Percentiles rank a stretch among this genome's conserved stretches.
phyloP scores from a whole-genome alignment of 192 early-diverging fungal species.

The Rhizophagus sp. region DNA sequence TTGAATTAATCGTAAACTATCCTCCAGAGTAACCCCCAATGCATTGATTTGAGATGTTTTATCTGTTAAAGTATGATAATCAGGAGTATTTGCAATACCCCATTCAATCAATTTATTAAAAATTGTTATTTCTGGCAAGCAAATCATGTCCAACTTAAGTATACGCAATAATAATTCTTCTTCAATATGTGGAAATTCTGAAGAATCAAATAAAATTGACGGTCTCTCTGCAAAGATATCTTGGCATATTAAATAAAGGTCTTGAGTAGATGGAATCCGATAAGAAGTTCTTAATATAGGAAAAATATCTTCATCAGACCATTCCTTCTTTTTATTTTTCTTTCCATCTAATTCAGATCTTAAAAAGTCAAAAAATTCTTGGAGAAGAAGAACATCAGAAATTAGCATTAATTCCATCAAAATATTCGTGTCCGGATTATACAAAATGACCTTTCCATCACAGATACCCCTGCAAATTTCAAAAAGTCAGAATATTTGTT shows the following conservation, averaged over 20 bases:
- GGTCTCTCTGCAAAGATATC: background rate
- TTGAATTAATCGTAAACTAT: background rate
- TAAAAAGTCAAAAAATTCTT: slow-evolving; percentile 4
- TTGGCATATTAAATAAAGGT: slow-evolving; percentile 16
- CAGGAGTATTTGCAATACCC: slow-evolving; percentile 12
- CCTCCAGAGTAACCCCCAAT: background rate
- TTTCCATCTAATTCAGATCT: slow-evolving; percentile 1
- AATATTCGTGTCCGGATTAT: background rate
- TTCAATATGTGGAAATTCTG: background rate
- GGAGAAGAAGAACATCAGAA: slow-evolving; percentile 18
- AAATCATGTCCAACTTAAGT: slow-evolving; percentile 4
- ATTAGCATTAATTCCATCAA: slow-evolving; percentile 2
- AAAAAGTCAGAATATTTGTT: slow-evolving; percentile 1
- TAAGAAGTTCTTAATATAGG: slow-evolving; percentile 5
- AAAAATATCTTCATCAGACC: slow-evolving; percentile 1
- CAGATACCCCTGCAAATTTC: background rate
- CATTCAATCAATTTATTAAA: slow-evolving; percentile 21
- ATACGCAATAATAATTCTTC: background rate
- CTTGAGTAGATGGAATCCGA: background rate
- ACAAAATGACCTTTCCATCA: background rate
- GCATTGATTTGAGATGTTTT: background rate
- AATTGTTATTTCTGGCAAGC: background rate
- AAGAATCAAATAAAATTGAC: slow-evolving; percentile 10
- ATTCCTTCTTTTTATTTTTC: background rate
- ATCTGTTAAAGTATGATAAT: background rate